A percentile compares a stretch with the other conserved stretches of the same genome.
Evolutionary conservation across 192 early-diverging fungal species (phyloP).

Genomic region (Thoreauomyces humboldtii): DNA sequence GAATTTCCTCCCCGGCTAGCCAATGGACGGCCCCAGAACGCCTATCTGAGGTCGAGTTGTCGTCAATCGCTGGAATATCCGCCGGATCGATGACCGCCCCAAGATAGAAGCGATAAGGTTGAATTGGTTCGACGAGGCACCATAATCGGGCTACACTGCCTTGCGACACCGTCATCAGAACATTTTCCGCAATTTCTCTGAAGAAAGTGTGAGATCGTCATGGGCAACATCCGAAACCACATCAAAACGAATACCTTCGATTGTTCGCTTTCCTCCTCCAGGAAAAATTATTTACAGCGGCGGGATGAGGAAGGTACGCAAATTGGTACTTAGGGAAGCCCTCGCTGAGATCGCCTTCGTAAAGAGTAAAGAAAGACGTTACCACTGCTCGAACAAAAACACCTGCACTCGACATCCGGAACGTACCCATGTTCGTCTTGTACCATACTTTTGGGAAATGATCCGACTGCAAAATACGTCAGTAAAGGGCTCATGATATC

Average conservation of each 20-base stretch:
- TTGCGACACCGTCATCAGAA: conserved; percentile 64
- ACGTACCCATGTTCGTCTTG: conserved; percentile 9
- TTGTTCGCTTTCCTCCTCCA: conserved; percentile 49
- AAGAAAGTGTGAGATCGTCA: neutral
- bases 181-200: conserved; percentile 19
- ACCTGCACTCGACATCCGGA: no score
- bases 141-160: conserved; percentile 74
- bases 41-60: neutral
- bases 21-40: conserved; percentile 26
- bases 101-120: conserved; percentile 60
- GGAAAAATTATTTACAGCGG: conserved; percentile 55
- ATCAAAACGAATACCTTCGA: conserved; percentile 22
- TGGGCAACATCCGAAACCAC: no score
- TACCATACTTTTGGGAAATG: conserved; percentile 67
- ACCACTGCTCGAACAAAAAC: neutral
- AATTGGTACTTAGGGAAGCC: conserved; percentile 44
- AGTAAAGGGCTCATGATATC: neutral
- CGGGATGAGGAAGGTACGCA: conserved; percentile 65
- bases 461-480: conserved; percentile 49
- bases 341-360: neutral
- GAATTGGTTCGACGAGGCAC: conserved; percentile 48
- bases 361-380: neutral
- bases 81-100: conserved; percentile 68
- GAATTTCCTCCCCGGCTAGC: conserved; percentile 31
- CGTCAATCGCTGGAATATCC: conserved; percentile 50